Conservation (phyloP, 2,329 filamentous ascomycete genomes). For the Ascochyta fabae region DNA sequence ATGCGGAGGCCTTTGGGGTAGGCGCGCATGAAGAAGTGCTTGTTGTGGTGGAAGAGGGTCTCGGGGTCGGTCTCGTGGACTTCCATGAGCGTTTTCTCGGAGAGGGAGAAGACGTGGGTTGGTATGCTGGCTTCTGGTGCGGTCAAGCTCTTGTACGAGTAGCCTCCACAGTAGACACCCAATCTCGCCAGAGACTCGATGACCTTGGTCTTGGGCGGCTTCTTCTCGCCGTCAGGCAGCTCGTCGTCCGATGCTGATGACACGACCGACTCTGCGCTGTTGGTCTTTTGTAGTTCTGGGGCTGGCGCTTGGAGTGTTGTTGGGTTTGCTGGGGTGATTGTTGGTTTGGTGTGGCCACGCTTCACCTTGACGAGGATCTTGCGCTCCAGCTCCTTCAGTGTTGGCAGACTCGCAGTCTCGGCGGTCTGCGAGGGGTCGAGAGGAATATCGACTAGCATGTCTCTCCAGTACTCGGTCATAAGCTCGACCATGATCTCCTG, state of each 20-base stretch:
- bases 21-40: slow-evolving; percentile 80
- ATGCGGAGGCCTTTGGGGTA: slow-evolving; percentile 86
- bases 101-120: slow-evolving; percentile 69
- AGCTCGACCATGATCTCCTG: slow-evolving; percentile 93
- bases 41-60: slow-evolving; percentile 81
- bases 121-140: slow-evolving; percentile 65
- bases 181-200: slow-evolving; percentile 74
- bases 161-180: slow-evolving; percentile 86
- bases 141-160: slow-evolving; percentile 76
- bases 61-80: slow-evolving; percentile 62
- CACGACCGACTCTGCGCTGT: slow-evolving; percentile 28
- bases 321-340: slow-evolving; percentile 30
- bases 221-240: slow-evolving; percentile 53
- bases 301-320: slow-evolving; percentile 39
- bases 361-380: slow-evolving; percentile 73
- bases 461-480: slow-evolving; percentile 87
- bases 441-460: slow-evolving; percentile 71
- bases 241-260: slow-evolving; percentile 44
- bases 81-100: slow-evolving; percentile 70
- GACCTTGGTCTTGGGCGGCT: slow-evolving; percentile 65
- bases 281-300: slow-evolving; percentile 29
- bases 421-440: slow-evolving; percentile 35
- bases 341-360: slow-evolving; percentile 48
- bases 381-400: slow-evolving; percentile 68
- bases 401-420: slow-evolving; percentile 69